phyloP scores from a whole-genome alignment of 306 rosid genomes.

The Rosa rugosa region DNA sequence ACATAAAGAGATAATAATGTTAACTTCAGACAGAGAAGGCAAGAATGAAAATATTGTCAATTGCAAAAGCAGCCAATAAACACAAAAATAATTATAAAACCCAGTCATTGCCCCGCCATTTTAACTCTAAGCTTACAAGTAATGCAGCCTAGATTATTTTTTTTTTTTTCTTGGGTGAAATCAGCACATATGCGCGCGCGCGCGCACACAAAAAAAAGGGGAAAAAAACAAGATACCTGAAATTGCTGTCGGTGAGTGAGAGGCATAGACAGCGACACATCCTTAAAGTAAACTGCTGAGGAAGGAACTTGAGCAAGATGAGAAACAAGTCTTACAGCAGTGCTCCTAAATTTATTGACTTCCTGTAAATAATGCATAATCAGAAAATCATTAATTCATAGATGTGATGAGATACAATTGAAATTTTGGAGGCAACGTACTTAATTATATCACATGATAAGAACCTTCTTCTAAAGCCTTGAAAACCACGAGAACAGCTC shows the following conservation, averaged over 20 bases:
- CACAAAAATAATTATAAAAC: background rate
- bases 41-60: background rate
- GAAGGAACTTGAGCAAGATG: conserved; percentile 92
- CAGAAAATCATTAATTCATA: conserved; percentile 17
- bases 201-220: background rate
- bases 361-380: conserved; percentile 55
- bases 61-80: background rate
- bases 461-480: conserved; percentile 52
- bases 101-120: background rate
- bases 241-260: conserved; percentile 81
- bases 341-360: conserved; percentile 62
- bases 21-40: background rate
- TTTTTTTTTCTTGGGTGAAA: background rate
- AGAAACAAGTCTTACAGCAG: conserved; percentile 79
- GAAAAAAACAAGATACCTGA: conserved; percentile 49
- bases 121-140: background rate
- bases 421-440: conserved; percentile 17
- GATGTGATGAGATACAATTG: conserved; percentile 8
- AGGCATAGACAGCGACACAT: conserved; percentile 83
- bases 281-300: conserved; percentile 80
- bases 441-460: conserved; percentile 53
- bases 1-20: background rate
- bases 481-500: conserved; percentile 70
- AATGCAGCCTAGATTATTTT: background rate
- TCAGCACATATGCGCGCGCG: background rate